These are phyloP conservation scores for Lipomyces orientalis DNA, from an alignment of 805 yeast species.

Conservation along the genomic window DNA sequence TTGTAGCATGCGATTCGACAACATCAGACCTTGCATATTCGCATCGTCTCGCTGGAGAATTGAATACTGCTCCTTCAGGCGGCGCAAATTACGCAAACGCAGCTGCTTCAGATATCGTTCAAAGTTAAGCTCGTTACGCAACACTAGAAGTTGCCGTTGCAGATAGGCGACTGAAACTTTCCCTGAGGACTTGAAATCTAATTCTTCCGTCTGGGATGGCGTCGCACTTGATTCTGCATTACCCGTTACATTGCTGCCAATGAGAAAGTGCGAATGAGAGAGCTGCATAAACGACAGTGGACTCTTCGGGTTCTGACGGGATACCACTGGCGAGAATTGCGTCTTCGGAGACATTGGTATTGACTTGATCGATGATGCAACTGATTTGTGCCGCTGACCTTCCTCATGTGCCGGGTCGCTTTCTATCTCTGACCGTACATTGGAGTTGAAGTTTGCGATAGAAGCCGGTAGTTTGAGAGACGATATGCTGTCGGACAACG, in stretches of 20 bases:
- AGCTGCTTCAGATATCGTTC: constrained; percentile 58
- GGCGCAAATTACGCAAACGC: constrained; percentile 49
- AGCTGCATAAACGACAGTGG: constrained; percentile 25
- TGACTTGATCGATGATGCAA: neutral
- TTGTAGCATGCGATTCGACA: constrained; percentile 43
- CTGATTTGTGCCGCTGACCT: neutral
- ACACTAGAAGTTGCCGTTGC: constrained; percentile 61
- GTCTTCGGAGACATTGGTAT: constrained; percentile 3
- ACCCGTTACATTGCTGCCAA: neutral
- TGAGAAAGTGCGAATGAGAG: constrained; percentile 4
- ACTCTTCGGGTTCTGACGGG: constrained; percentile 12
- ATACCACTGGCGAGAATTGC: neutral
- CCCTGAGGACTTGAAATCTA: neutral
- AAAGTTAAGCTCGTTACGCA: constrained; percentile 67
- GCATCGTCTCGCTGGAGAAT: constrained; percentile 42
- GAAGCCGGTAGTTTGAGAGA: constrained; percentile 1
- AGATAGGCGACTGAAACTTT: constrained; percentile 36
- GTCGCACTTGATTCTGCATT: neutral
- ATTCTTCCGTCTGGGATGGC: neutral
- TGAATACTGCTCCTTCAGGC: constrained; percentile 45
- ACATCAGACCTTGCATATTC: constrained; percentile 42
- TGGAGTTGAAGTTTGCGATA: neutral
- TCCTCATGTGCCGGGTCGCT: neutral
- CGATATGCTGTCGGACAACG: constrained; percentile 3
- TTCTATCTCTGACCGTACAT: neutral